Conservation (phyloP, 805 yeast species). For the Metschnikowia hibisci region DNA sequence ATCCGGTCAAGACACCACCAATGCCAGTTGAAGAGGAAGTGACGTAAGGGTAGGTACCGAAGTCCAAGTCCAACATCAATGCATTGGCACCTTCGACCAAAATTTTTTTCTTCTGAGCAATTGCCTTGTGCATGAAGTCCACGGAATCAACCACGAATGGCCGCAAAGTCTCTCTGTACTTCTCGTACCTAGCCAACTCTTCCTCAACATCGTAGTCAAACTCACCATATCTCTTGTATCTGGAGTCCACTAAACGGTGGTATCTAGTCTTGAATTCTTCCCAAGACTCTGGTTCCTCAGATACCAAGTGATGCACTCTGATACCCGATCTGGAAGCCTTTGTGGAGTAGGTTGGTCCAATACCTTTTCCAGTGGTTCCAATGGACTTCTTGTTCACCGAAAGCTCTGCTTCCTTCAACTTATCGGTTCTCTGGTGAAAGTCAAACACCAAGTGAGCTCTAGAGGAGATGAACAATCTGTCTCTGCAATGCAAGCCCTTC, state of each 20-base stretch:
- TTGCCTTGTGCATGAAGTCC: slow-evolving; percentile 74
- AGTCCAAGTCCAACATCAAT: slow-evolving; percentile 93
- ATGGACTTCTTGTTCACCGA: slow-evolving; percentile 76
- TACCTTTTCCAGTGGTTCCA: slow-evolving; percentile 98
- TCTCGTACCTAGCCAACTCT: slow-evolving; percentile 74
- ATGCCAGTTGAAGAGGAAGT: slow-evolving; percentile 94
- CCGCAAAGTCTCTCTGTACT: slow-evolving; percentile 64
- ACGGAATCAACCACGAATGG: slow-evolving; percentile 96
- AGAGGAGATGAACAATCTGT: slow-evolving; percentile 80
- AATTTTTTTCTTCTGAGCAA: slow-evolving; percentile 74
- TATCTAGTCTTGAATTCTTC: slow-evolving; percentile 78
- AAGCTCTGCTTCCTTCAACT: slow-evolving; percentile 88
- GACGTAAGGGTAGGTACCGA: slow-evolving; percentile 96
- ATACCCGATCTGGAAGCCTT: slow-evolving; percentile 96
- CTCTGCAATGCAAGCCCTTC: slow-evolving; percentile 75
- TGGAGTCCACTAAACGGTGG: slow-evolving; percentile 70
- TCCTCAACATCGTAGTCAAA: slow-evolving; percentile 82
- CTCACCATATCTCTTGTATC: slow-evolving; percentile 88
- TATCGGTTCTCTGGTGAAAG: slow-evolving; percentile 96
- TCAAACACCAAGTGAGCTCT: slow-evolving; percentile 97
- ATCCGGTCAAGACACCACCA: slow-evolving; percentile 96
- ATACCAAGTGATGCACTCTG: slow-evolving; percentile 92
- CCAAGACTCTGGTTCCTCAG: slow-evolving; percentile 90
- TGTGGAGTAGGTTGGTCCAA: slow-evolving; percentile 97
- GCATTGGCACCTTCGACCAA: slow-evolving; percentile 98